These are phyloP conservation scores for Ophiocordyceps camponoti-floridani DNA, from an alignment of 2,329 filamentous ascomycete species.

Conservation along the genomic window DNA sequence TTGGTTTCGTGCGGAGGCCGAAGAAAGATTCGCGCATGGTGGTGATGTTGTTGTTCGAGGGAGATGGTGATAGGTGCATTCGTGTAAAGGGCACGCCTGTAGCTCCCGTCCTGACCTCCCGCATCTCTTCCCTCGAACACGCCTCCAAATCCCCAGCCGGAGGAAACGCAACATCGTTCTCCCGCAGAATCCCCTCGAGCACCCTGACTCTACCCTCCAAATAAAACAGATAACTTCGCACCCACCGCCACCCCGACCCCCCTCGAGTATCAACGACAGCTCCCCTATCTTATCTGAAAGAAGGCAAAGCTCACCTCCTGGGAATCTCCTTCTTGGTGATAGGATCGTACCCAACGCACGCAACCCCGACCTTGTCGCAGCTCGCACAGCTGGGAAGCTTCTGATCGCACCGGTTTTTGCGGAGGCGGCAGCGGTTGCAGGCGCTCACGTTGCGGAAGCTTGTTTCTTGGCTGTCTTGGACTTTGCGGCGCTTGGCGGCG, in stretches of 20 bases:
- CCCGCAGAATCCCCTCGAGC: constrained; percentile 57
- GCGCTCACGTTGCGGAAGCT: constrained; percentile 80
- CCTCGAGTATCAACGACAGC: too few relatives aligned
- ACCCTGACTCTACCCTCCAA: constrained; percentile 74
- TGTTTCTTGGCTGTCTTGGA: constrained; percentile 38
- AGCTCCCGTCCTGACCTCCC: too few relatives aligned
- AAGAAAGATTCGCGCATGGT: constrained; percentile 95
- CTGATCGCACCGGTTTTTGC: constrained; percentile 94
- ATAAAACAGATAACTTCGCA: constrained; percentile 88
- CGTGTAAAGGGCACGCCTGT: constrained; percentile 60
- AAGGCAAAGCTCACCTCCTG: constrained; percentile 70
- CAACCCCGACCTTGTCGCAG: constrained; percentile 81
- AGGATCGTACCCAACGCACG: constrained; percentile 89
- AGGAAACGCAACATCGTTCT: constrained; percentile 54
- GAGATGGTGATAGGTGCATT: constrained; percentile 8
- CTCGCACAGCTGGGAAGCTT: constrained; percentile 76
- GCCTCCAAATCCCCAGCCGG: constrained; percentile 52
- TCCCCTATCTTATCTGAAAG: too few relatives aligned
- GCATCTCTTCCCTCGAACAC: constrained; percentile 34
- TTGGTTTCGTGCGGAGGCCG: constrained; percentile 80
- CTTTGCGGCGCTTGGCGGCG: constrained; percentile 33
- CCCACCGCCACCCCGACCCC: too few relatives aligned
- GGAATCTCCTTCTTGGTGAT: constrained; percentile 95
- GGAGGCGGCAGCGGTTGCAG: constrained; percentile 78
- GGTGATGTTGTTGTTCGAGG: constrained; percentile 33